Evolutionary conservation across 441 rosid genomes (phyloP), one percentile per base, ranked within the genome.

Genomic region (Isatis lusitanica): DNA sequence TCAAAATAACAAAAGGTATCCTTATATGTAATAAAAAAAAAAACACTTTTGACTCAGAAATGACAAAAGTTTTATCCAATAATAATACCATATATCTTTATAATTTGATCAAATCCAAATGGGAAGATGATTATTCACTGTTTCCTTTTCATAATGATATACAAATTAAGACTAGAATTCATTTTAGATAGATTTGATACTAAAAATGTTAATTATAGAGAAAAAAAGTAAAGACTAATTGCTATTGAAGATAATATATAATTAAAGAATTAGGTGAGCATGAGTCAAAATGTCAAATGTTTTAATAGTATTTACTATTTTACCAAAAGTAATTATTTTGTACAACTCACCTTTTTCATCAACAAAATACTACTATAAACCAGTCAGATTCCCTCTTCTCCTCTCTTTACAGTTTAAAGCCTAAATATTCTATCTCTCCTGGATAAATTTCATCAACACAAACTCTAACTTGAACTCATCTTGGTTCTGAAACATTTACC

Each of bases 321-420:
- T 26, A 26, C 2, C 28, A 26, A 0, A 26, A 26, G 4, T 26
- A 26, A 26, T 3, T 26, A 26, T 26, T 26, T 1, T 26, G 24
- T 26, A 26, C 28, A 2, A 3, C 28, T 26, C 2, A 26, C 2
- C 28, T 26, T 26, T 21, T 26, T 26, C 28, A 26, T 26, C 28
- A 26, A 26, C 28, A 26, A 26, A 26, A 26, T 26, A 26, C 4
- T 26, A 2, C 3, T 0, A 26, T 26, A 78, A 60, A 78, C 73
- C 38, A n/a, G 82, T 77, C 10, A 82, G 78, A 4, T 78, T 81
- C 71, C 84, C 84, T 50, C 71, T 81, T 13, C 76, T 78, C 48
- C n/a, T 78, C 46, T 82, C 82, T 3, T 24, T 24, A 24, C 26
- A 24, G 26, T 24, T 24, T 24, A 24, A 24, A 24, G 26, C 26